Percentiles rank a stretch among this genome's conserved stretches.
phyloP scores from a whole-genome alignment of 2,329 filamentous ascomycete genomes.

The Trichoderma koningiopsis region DNA sequence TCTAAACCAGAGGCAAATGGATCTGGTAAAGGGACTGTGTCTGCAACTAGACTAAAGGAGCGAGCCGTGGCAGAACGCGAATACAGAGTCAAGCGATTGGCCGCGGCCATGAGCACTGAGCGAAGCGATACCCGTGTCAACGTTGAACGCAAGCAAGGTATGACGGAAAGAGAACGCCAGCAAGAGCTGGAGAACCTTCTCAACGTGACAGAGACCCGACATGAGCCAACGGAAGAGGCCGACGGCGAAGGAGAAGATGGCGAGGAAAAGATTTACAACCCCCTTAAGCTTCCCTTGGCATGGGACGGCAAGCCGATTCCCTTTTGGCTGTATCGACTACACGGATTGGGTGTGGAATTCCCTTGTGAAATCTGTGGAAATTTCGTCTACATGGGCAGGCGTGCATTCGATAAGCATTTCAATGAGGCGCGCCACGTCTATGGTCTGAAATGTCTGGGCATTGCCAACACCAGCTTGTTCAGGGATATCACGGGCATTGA shows the following conservation, averaged over 20 bases:
- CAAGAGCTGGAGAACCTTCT: constrained; percentile 90
- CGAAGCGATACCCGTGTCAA: constrained; percentile 89
- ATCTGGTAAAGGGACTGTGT: constrained; percentile 34
- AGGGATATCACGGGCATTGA: constrained; percentile 91
- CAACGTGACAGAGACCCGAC: constrained; percentile 42
- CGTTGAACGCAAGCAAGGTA: constrained; percentile 92
- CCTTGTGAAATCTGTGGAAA: constrained; percentile 96
- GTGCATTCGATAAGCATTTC: constrained; percentile 98
- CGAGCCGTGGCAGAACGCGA: constrained; percentile 88
- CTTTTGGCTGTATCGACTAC: constrained; percentile 97
- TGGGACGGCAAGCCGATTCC: constrained; percentile 99
- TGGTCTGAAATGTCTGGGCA: constrained; percentile 89
- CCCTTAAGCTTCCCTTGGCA: constrained; percentile 88
- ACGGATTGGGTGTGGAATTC: constrained; percentile 93
- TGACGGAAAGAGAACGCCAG: constrained; percentile 94
- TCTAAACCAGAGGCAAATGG: constrained; percentile 36
- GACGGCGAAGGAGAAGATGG: constrained; percentile 74
- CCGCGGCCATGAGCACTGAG: constrained; percentile 81
- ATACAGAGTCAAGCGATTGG: constrained; percentile 76
- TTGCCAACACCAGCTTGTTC: constrained; percentile 88
- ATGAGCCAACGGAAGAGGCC: constrained; percentile 51
- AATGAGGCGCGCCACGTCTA: constrained; percentile 92
- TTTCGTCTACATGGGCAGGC: constrained; percentile 96
- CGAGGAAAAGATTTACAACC: constrained; percentile 93
- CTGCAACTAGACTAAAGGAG: constrained; percentile 72